A percentile compares a stretch with the other conserved stretches of the same genome.
phyloP scores from a whole-genome alignment of 441 rosid genomes.

The Brassica balearica region DNA sequence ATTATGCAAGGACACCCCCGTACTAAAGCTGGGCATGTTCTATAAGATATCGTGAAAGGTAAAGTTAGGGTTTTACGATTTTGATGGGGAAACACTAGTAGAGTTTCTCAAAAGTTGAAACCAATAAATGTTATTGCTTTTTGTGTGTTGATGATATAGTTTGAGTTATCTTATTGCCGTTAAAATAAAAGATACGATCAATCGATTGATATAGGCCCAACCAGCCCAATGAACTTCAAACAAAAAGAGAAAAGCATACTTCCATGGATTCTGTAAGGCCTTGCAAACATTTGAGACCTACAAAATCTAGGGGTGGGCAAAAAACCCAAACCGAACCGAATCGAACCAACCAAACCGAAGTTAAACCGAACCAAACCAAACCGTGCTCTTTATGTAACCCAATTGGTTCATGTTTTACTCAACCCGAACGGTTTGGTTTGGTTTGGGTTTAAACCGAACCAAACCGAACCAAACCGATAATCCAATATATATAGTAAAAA shows the following conservation, averaged over 20 bases:
- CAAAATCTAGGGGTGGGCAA: background rate
- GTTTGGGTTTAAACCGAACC: too few relatives aligned
- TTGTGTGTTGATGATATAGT: background rate
- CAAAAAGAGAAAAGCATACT: background rate
- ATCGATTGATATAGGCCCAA: background rate
- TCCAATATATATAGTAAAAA: too few relatives aligned
- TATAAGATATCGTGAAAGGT: background rate
- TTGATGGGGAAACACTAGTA: background rate
- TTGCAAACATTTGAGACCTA: constrained; percentile 5
- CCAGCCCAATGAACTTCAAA: background rate
- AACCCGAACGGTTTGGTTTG: too few relatives aligned
- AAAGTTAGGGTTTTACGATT: background rate
- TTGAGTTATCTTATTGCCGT: background rate
- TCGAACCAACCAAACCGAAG: too few relatives aligned
- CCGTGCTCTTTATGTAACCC: too few relatives aligned
- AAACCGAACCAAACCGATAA: too few relatives aligned
- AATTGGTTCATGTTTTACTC: too few relatives aligned
- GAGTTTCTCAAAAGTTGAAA: background rate
- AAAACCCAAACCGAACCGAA: too few relatives aligned
- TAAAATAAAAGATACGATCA: too few relatives aligned
- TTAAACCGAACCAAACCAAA: too few relatives aligned
- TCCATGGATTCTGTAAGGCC: constrained; percentile 18
- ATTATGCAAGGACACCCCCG: background rate
- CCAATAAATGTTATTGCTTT: background rate
- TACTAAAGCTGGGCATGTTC: background rate